Evolutionary conservation across 2,329 filamentous ascomycete species (phyloP).

Genomic region (Elsinoe necatrix): DNA sequence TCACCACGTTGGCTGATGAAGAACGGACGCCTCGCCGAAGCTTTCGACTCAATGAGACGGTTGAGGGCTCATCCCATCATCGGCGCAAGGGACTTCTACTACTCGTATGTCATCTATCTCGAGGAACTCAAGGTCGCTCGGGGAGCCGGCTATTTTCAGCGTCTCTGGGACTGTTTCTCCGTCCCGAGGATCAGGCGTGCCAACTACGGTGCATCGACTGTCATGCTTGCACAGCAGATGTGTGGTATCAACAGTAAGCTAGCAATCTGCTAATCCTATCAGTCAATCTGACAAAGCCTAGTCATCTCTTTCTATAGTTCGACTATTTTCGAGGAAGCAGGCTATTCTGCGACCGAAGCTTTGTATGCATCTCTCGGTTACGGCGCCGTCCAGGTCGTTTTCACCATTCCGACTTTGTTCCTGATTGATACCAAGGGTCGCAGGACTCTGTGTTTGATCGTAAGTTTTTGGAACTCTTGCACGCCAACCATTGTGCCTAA

Average conservation of each 20-base stretch:
- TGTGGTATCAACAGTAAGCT: conserved; percentile 38
- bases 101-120: conserved; percentile 21
- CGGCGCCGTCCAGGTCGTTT: conserved; percentile 51
- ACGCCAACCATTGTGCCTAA: conserved; percentile 14
- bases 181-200: conserved; percentile 26
- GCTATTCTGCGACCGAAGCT: conserved; percentile 25
- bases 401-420: conserved; percentile 51
- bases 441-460: conserved; percentile 21
- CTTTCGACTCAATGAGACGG: conserved; percentile 39
- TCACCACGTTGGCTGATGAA: conserved; percentile 40
- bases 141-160: conserved; percentile 34
- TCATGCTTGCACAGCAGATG: conserved; percentile 48
- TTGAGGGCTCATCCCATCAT: conserved; percentile 25
- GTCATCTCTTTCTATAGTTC: conserved; percentile 21
- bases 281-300: not conserved
- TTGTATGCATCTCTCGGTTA: conserved; percentile 52
- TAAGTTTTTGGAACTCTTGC: not conserved
- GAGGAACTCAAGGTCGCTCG: conserved; percentile 26
- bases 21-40: conserved; percentile 32
- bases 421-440: conserved; percentile 36
- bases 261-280: not conserved
- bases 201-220: conserved; percentile 25
- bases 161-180: conserved; percentile 37
- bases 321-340: conserved; percentile 20
- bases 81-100: conserved; percentile 28